These are phyloP conservation scores for Amanita exitialis DNA, from an alignment of 768 basidiomycete genomes.

Conservation along the genomic window DNA sequence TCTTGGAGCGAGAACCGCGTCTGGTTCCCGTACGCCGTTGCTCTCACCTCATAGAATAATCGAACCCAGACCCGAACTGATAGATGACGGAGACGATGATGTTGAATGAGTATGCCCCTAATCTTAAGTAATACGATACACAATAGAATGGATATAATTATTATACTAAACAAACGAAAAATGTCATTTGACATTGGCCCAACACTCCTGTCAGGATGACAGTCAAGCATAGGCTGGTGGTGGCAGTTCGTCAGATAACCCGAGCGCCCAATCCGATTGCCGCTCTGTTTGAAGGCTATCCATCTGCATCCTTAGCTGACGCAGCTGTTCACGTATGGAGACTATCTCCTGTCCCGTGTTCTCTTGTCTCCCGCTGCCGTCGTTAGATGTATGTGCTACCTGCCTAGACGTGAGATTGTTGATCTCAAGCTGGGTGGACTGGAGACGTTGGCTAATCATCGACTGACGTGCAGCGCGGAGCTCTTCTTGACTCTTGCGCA, in stretches of 20 bases:
- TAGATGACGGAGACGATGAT: not conserved
- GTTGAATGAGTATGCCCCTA: slow-evolving; percentile 1
- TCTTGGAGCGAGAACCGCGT: slow-evolving; percentile 34
- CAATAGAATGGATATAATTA: too few relatives aligned
- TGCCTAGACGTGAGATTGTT: not conserved
- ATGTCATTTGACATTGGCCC: too few relatives aligned
- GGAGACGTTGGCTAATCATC: not conserved
- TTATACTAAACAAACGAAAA: too few relatives aligned
- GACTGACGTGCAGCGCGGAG: not conserved
- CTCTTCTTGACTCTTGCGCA: not conserved
- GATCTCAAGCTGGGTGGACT: slow-evolving; percentile 1
- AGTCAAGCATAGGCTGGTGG: not conserved
- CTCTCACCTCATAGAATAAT: not conserved
- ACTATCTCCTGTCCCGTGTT: not conserved
- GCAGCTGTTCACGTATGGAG: slow-evolving; percentile 5
- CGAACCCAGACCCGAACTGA: not conserved
- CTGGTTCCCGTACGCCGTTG: slow-evolving; percentile 10
- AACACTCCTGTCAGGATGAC: too few relatives aligned
- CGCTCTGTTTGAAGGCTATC: slow-evolving; percentile 6
- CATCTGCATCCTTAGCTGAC: slow-evolving; percentile 8
- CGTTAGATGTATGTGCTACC: too few relatives aligned
- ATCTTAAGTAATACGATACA: too few relatives aligned
- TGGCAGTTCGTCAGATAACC: slow-evolving; percentile 3
- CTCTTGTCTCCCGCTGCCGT: not conserved
- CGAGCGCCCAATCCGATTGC: slow-evolving; percentile 8